Evolutionary conservation across 2,329 filamentous ascomycete genomes (phyloP), one percentile per base, ranked within the genome.

Genomic region (Capronia coronata): DNA sequence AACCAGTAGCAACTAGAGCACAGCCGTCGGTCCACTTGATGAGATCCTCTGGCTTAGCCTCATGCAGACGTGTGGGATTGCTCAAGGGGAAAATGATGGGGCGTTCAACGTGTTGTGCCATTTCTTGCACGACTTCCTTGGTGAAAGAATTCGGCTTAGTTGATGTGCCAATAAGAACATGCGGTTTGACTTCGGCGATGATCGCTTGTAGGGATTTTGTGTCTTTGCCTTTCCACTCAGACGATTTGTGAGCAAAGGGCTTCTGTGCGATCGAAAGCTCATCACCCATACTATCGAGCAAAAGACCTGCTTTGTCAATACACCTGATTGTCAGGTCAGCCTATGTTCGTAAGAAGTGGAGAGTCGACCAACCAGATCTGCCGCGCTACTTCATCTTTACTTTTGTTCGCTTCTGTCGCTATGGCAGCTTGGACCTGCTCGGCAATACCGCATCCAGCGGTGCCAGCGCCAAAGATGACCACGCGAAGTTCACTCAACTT

Each of bases 391-490:
- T 89, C 84, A n/a, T 84, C 77, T 53, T 81, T 84, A 27, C 75
- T 76, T 51, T 85, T 83, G 1, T 72, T 70, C 1, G 77, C 77
- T 59, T 89, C 80, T 0, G 83, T 72, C 0, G 80, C 80, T 47
- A 94, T 90, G 0, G 87, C 86, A 59, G 91, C 86, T 13, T 82
- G 74, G 4, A 94, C 79, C 62, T 94, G 87, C 58, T 94, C 87
- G 1, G 88, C 88, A 48, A 94, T 94, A 1, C 88, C 88, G 0
- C 83, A 86, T 1, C 87, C 87, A 9, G 89, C 89, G 1, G 84
- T 86, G 0, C 88, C 89, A 0, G 87, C 77, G 1, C 89, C 89
- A 55, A 90, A 94, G 27, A 91, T 70, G 0, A 94, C 76, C 49
- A 93, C 74, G 23, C 83, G 77, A 11, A 86, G 67, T 51, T 94